phyloP scores from a whole-genome alignment of 73 alveolate species.

The Paramecium primaurelia region DNA sequence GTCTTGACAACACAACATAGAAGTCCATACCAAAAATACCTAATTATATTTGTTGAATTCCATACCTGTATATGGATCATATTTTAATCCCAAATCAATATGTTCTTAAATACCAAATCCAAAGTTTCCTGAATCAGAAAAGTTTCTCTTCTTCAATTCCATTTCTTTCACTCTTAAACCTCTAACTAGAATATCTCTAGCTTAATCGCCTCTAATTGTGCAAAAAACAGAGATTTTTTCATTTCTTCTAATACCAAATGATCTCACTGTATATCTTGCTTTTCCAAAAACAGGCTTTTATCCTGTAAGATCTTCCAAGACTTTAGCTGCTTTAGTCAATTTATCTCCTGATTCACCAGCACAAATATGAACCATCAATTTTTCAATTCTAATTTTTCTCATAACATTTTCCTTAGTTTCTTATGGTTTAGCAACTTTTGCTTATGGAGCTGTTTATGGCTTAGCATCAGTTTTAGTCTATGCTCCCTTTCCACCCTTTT shows the following conservation, averaged over 20 bases:
- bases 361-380: constrained; percentile 73
- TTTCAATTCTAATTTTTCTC: constrained; percentile 74
- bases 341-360: constrained; percentile 84
- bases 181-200: constrained; percentile 72
- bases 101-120: constrained; percentile 83
- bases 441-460: neutral
- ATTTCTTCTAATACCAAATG: constrained; percentile 78
- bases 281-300: constrained; percentile 77
- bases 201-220: constrained; percentile 81
- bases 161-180: constrained; percentile 79
- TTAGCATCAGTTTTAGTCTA: neutral
- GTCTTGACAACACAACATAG: constrained; percentile 74
- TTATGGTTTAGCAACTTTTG: neutral
- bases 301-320: constrained; percentile 72
- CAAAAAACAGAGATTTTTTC: constrained; percentile 76
- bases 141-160: constrained; percentile 72
- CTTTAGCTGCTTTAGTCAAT: constrained; percentile 79
- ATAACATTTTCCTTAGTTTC: constrained; percentile 63
- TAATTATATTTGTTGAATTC: neutral
- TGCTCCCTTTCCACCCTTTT: constrained; percentile 16
- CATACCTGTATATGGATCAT: constrained; percentile 74
- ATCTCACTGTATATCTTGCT: constrained; percentile 80
- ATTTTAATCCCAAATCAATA: constrained; percentile 80
- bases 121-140: constrained; percentile 75
- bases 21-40: constrained; percentile 85